phyloP scores from a whole-genome alignment of 345 rosid species.

The Populus ilicifolia region DNA sequence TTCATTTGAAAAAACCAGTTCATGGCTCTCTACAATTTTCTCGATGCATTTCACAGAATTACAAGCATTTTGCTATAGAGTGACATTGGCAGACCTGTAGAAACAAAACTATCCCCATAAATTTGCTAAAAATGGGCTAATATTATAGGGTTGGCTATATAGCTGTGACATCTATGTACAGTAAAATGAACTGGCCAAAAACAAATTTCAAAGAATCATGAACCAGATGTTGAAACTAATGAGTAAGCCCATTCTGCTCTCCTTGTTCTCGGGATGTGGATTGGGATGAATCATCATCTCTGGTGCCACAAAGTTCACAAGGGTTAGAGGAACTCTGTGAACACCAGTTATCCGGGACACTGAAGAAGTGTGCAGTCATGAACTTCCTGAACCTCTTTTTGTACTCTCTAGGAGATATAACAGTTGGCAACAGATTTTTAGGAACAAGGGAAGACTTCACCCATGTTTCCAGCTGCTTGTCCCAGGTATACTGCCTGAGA shows the following conservation, averaged over 20 bases:
- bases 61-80: constrained; percentile 7
- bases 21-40: constrained; percentile 38
- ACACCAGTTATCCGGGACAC: constrained; percentile 95
- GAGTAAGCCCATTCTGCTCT: constrained; percentile 11
- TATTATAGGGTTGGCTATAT: constrained; percentile 40
- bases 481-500: constrained; percentile 96
- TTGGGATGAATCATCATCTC: constrained; percentile 23
- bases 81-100: constrained; percentile 19
- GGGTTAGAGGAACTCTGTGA: constrained; percentile 32
- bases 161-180: constrained; percentile 32
- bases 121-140: constrained; percentile 58
- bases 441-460: constrained; percentile 90
- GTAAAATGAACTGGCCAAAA: constrained; percentile 1
- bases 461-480: constrained; percentile 96
- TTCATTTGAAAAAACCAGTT: constrained; percentile 18
- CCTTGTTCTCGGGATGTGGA: constrained; percentile 8
- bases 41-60: constrained; percentile 26
- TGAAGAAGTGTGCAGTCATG: constrained; percentile 75
- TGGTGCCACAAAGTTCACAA: constrained; percentile 37
- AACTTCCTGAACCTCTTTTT: constrained; percentile 92
- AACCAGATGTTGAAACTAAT: constrained; percentile 5
- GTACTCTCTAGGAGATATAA: constrained; percentile 86
- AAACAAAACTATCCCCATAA: constrained; percentile 41
- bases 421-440: constrained; percentile 73
- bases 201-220: constrained; percentile 7